Evolutionary conservation across 768 basidiomycete genomes (phyloP).

Genomic region (Amanita inopinata): DNA sequence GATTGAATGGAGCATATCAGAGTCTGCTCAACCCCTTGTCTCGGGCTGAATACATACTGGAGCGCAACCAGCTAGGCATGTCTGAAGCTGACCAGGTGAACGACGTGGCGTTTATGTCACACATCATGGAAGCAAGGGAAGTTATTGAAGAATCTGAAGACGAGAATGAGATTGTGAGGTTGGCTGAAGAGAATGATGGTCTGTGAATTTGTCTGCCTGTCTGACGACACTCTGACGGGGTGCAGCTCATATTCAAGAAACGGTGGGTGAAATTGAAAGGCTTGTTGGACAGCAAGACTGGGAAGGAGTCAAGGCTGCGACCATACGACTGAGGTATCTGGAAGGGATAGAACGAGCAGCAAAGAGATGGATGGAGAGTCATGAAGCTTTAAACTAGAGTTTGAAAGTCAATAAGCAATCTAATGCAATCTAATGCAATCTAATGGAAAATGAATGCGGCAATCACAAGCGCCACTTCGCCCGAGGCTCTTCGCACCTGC

Average conservation of each 20-base stretch:
- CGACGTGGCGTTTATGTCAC: constrained; percentile 60
- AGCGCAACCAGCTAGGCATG: constrained; percentile 44
- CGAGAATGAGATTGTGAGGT: constrained; percentile 33
- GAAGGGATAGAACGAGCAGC: constrained; percentile 51
- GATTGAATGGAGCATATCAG: constrained; percentile 77
- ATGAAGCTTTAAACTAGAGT: too few species aligned
- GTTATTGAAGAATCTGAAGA: constrained; percentile 57
- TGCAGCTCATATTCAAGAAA: constrained; percentile 42
- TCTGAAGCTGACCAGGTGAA: constrained; percentile 65
- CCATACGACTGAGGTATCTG: constrained; percentile 69
- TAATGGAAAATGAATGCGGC: too few species aligned
- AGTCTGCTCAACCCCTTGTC: constrained; percentile 62
- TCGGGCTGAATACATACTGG: constrained; percentile 76
- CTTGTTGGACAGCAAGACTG: constrained; percentile 48
- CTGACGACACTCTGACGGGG: not conserved
- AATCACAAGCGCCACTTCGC: too few species aligned
- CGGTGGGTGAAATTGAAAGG: constrained; percentile 34
- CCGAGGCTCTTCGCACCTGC: not conserved
- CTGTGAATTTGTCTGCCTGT: constrained; percentile 12
- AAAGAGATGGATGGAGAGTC: constrained; percentile 26
- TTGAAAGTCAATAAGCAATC: too few species aligned
- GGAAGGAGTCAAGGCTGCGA: constrained; percentile 42
- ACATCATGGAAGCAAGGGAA: constrained; percentile 75
- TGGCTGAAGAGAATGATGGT: constrained; percentile 51
- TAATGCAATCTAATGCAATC: too few species aligned